Conservation (phyloP, 371 early-diverging fungal genomes). For the Actinomortierella ambigua region DNA sequence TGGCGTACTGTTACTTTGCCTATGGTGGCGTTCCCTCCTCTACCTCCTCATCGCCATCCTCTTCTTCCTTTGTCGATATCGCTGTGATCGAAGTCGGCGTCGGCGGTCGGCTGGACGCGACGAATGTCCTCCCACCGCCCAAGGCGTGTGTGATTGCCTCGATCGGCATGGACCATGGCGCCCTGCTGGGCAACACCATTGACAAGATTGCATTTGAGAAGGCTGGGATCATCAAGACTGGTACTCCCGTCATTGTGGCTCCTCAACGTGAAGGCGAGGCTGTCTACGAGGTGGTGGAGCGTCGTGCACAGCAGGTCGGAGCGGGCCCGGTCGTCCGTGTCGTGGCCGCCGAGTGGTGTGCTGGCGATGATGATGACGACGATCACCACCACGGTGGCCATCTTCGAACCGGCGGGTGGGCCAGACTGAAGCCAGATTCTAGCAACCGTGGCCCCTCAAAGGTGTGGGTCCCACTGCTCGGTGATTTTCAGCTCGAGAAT, state of each 20-base stretch:
- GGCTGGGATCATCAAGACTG: constrained; percentile 85
- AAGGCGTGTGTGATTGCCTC: constrained; percentile 79
- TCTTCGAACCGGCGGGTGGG: background rate
- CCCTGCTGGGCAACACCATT: constrained; percentile 75
- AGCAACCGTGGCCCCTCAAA: constrained; percentile 13
- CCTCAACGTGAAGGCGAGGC: constrained; percentile 51
- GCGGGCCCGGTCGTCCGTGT: constrained; percentile 24
- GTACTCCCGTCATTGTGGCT: constrained; percentile 56
- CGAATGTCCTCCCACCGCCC: constrained; percentile 74
- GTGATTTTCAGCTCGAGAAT: constrained; percentile 83
- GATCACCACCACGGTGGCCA: too few relatives aligned
- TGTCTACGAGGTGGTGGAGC: constrained; percentile 47
- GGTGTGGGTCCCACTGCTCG: constrained; percentile 65
- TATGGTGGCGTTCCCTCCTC: constrained; percentile 16
- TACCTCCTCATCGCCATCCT: constrained; percentile 1
- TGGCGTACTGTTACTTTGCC: constrained; percentile 59
- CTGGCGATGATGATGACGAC: background rate
- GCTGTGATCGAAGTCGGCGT: constrained; percentile 85
- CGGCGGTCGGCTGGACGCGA: constrained; percentile 86
- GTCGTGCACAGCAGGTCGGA: constrained; percentile 43
- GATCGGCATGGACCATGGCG: constrained; percentile 82
- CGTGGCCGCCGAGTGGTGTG: constrained; percentile 28
- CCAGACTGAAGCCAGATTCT: background rate
- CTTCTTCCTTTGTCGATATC: constrained; percentile 60
- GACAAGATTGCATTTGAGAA: constrained; percentile 92